A percentile compares a stretch with the other conserved stretches of the same genome.
Conservation (phyloP, 108 stramenopile species). For the Stephanodiscus minutulus region DNA sequence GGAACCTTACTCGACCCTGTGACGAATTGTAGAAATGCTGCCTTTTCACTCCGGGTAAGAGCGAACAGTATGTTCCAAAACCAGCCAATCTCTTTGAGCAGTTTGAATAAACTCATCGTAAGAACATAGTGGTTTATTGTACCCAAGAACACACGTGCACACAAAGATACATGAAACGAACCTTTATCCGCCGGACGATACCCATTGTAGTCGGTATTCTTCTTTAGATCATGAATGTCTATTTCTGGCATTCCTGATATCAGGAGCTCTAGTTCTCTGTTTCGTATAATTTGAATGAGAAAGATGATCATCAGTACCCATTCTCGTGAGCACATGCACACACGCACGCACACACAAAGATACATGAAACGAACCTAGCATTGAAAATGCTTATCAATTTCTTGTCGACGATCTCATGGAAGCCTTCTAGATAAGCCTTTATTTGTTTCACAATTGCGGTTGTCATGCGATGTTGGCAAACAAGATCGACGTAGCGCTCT, state of each 20-base stretch:
- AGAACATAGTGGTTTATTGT: neutral
- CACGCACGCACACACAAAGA: neutral
- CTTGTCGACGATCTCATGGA: constrained; percentile 95
- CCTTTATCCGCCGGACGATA: constrained; percentile 82
- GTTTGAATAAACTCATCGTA: neutral
- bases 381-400: constrained; percentile 95
- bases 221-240: constrained; percentile 89
- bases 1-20: constrained; percentile 95
- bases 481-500: constrained; percentile 91
- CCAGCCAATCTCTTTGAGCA: constrained; percentile 78
- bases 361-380: constrained; percentile 42
- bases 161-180: neutral
- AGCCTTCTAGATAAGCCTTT: constrained; percentile 93
- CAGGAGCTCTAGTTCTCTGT: constrained; percentile 57
- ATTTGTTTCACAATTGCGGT: constrained; percentile 93
- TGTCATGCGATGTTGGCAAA: constrained; percentile 96
- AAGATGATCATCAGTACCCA: neutral
- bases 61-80: constrained; percentile 95
- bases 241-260: constrained; percentile 98
- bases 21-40: constrained; percentile 94
- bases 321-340: too few species aligned
- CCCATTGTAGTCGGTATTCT: constrained; percentile 92
- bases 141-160: neutral
- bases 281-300: neutral
- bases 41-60: constrained; percentile 88